These are phyloP conservation scores for Scutellaria barbata DNA, from an alignment of 257 asterid genomes.

Conservation along the genomic window DNA sequence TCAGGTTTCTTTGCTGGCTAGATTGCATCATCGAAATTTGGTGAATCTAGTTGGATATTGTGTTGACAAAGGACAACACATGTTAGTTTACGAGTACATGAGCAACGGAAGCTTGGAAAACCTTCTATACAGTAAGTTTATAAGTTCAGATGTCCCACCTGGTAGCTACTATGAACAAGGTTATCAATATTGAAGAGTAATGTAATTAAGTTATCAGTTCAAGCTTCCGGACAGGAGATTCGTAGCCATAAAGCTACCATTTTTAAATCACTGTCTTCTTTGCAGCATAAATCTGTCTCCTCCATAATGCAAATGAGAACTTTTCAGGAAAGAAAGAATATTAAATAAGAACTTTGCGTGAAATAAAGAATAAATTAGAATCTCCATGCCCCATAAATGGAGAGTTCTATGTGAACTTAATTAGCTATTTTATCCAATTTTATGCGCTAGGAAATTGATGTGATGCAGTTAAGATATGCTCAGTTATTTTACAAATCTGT, in stretches of 20 bases:
- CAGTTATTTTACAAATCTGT: too few relatives aligned
- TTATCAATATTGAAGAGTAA: conserved; percentile 10
- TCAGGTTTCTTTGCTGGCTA: conserved; percentile 93
- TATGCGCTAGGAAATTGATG: too few relatives aligned
- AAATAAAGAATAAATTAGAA: conserved; percentile 3
- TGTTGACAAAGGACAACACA: conserved; percentile 87
- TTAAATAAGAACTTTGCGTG: too few relatives aligned
- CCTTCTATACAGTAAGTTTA: conserved; percentile 74
- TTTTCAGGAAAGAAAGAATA: too few relatives aligned
- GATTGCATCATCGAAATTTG: conserved; percentile 94
- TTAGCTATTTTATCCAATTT: too few relatives aligned
- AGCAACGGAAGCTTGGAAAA: conserved; percentile 96
- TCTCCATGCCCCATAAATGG: not conserved
- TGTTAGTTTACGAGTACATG: conserved; percentile 93
- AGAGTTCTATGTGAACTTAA: too few relatives aligned
- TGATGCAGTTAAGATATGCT: too few relatives aligned
- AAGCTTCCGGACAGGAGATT: conserved; percentile 5
- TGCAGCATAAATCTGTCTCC: conserved; percentile 5
- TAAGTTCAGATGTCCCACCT: conserved; percentile 23
- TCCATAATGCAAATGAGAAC: not conserved
- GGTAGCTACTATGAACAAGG: conserved; percentile 16
- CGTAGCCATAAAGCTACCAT: not conserved
- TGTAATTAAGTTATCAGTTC: not conserved
- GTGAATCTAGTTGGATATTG: conserved; percentile 97
- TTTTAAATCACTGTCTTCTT: conserved; percentile 1